Evolutionary conservation across 2,329 filamentous ascomycete species (phyloP).

Genomic region (Byssochlamys sp.): DNA sequence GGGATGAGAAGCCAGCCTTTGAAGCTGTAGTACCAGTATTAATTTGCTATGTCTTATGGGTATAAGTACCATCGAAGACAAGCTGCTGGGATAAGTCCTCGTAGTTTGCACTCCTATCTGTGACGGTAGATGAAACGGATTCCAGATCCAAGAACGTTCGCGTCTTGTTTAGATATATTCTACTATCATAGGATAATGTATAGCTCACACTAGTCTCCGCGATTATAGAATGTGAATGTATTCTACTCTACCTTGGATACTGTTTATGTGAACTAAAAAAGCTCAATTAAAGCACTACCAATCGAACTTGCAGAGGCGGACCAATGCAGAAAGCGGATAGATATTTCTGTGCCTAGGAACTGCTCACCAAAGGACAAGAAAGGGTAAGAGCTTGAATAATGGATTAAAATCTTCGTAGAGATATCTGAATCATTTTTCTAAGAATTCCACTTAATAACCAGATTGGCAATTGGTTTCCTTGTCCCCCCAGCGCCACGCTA

Average conservation of each 20-base stretch:
- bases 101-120: too few species aligned
- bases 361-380: neutral
- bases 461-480: slow-evolving; percentile 1
- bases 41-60: too few species aligned
- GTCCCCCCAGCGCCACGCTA: neutral
- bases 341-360: neutral
- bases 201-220: too few species aligned
- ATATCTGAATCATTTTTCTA: slow-evolving; percentile 1
- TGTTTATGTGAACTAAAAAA: neutral
- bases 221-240: too few species aligned
- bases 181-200: too few species aligned
- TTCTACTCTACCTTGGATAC: neutral
- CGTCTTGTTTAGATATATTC: too few species aligned
- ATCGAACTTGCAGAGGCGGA: neutral
- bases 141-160: too few species aligned
- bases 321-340: neutral
- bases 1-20: too few species aligned
- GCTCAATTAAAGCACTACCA: neutral
- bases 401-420: neutral
- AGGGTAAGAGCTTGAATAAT: neutral
- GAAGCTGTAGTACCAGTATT: too few species aligned
- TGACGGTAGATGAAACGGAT: too few species aligned
- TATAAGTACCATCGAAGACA: too few species aligned
- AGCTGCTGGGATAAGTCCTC: too few species aligned
- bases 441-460: slow-evolving; percentile 1